A percentile compares a stretch with the other conserved stretches of the same genome.
These are phyloP conservation scores for Sporodiniella umbellata DNA, from an alignment of 371 early-diverging fungal species.

Conservation along the genomic window DNA sequence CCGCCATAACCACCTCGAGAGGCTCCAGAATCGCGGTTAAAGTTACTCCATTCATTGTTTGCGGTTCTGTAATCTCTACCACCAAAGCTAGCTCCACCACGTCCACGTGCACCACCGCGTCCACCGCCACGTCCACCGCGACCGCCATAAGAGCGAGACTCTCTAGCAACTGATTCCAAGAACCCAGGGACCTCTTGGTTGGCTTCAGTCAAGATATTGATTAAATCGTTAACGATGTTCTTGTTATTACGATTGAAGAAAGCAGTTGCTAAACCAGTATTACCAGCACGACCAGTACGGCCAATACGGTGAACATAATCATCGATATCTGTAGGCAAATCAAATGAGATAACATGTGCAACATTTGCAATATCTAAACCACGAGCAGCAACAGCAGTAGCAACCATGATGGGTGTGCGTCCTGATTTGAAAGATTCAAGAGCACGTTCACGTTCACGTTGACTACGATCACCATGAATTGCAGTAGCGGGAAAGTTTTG, in stretches of 20 bases:
- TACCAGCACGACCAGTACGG: constrained; percentile 94
- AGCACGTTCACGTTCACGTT: constrained; percentile 95
- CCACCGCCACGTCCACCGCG: constrained; percentile 58
- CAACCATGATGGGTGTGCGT: constrained; percentile 93
- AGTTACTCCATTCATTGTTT: constrained; percentile 12
- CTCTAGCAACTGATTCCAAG: constrained; percentile 54
- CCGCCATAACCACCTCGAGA: constrained; percentile 6
- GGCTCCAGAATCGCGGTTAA: neutral
- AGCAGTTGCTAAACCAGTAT: constrained; percentile 93
- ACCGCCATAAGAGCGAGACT: constrained; percentile 59
- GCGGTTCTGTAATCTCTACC: constrained; percentile 46
- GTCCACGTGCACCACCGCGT: constrained; percentile 63
- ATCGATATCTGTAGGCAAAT: constrained; percentile 91
- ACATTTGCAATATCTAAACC: constrained; percentile 95
- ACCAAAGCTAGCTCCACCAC: constrained; percentile 52
- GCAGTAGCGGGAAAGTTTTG: constrained; percentile 90
- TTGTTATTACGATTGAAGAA: constrained; percentile 97
- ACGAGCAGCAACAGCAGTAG: constrained; percentile 99
- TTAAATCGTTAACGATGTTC: constrained; percentile 81
- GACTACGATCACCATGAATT: constrained; percentile 97
- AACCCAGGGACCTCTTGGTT: constrained; percentile 63
- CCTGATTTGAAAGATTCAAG: constrained; percentile 89
- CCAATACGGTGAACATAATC: constrained; percentile 99
- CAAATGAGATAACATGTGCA: constrained; percentile 92
- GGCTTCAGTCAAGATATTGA: constrained; percentile 75